Base-by-base conservation (phyloP, 2,329 filamentous ascomycete species). In the Lecanosticta acicola region DNA sequence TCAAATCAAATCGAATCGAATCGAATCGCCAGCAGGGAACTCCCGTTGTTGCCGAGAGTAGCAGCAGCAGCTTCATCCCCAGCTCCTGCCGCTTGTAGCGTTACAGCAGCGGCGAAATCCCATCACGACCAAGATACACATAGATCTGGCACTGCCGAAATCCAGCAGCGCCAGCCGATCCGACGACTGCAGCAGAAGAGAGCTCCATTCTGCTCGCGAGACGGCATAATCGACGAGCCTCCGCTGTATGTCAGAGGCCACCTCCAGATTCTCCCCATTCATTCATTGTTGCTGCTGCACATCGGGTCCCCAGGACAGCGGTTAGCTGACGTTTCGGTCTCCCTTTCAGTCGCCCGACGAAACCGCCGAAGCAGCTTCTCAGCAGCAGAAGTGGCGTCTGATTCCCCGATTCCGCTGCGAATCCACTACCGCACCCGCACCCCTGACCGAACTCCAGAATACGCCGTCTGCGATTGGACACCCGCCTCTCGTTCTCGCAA, bases 381-480 rank as follows among this genome's bases (percentile, higher is more conserved):
- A 29, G 7, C 24, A 11, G 24, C 24, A 29, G 5, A 5, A 29
- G 24, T 29, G 24, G 24, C 24, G 24, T 11, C 24, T 29, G 7
- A 5, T 7, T 29, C 24, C n/a, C 24, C 24, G 24, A 29, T 29
- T 29, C 24, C 24, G 24, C 24, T 29, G 7, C 24, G 5, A 29
- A 29, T 29, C 24, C 24, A 29, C 11, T 29, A 7, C 24, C 24
- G 24, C 24, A 29, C 11, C 5, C 24, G 24, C 24, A 29, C 39
- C 39, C 39, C 29, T 41, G 39, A 40, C 38, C 18, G 16, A 39
- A 37, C 34, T 37, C 37, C 14, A 39, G 17, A 16, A 13, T 24
- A 11, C 37, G 5, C 37, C 19, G 19, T 19, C 37, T 20, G 37
- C 37, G 14, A 39, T 39, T 39, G 37, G 37, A 39, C 34, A n/a